Evolutionary conservation across 176 grass and related monocot species (phyloP).

Genomic region (Leersia perrieri): DNA sequence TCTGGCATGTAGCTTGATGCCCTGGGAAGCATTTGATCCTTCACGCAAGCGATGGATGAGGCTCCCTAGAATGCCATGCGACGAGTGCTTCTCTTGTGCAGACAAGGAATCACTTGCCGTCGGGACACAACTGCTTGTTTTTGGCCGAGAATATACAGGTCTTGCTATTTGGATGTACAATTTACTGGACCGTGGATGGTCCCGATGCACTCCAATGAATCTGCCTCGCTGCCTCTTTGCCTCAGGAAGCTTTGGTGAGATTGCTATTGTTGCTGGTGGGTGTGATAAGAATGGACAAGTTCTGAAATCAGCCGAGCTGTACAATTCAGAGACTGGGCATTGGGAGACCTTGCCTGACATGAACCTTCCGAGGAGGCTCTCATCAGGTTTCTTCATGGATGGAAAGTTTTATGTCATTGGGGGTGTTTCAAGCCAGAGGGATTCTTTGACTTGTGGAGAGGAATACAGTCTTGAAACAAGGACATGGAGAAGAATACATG

Average conservation of each 20-base stretch:
- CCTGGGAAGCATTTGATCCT: conserved; percentile 91
- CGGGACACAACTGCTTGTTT: conserved; percentile 88
- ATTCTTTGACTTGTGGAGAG: conserved; percentile 85
- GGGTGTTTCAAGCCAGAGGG: conserved; percentile 57
- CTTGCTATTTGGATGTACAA: conserved; percentile 94
- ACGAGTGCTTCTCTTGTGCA: conserved; percentile 82
- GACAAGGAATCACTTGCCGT: conserved; percentile 95
- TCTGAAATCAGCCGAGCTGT: conserved; percentile 70
- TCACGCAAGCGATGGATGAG: conserved; percentile 73
- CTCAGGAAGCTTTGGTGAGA: conserved; percentile 64
- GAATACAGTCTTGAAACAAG: conserved; percentile 75
- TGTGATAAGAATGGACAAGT: conserved; percentile 62
- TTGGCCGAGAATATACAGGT: conserved; percentile 75
- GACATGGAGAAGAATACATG: conserved; percentile 71
- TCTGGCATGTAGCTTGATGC: conserved; percentile 79
- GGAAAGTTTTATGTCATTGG: conserved; percentile 92
- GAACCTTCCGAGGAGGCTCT: conserved; percentile 64
- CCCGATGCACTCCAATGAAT: conserved; percentile 73
- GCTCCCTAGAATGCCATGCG: conserved; percentile 80
- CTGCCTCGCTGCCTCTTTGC: conserved; percentile 78
- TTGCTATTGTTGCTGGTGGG: conserved; percentile 87
- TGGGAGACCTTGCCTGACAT: conserved; percentile 87
- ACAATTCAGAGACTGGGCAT: conserved; percentile 68
- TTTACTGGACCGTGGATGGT: conserved; percentile 60
- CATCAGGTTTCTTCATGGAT: conserved; percentile 94